phyloP scores from a whole-genome alignment of 768 basidiomycete species.

The Serendipita sp. region DNA sequence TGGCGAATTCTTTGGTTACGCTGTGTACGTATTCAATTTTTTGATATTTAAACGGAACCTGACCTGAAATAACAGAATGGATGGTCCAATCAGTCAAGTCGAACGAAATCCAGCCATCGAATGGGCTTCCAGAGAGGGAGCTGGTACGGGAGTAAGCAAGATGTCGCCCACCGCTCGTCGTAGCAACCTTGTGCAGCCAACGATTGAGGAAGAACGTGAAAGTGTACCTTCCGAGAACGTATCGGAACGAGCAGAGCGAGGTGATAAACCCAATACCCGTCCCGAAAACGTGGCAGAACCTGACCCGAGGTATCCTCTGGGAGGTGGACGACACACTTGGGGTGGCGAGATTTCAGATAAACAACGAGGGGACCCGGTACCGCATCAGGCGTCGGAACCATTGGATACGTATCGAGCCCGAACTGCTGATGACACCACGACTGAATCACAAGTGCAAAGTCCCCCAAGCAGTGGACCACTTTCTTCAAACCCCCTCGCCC shows the following conservation, averaged over 20 bases:
- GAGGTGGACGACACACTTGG: neutral
- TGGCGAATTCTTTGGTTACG: slow-evolving; percentile 90
- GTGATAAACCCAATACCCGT: neutral
- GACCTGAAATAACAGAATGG: slow-evolving; percentile 36
- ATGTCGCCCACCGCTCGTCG: neutral
- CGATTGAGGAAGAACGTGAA: slow-evolving; percentile 4
- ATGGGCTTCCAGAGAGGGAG: neutral
- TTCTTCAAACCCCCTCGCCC: neutral
- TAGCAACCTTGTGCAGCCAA: neutral
- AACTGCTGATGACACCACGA: neutral
- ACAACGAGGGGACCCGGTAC: neutral
- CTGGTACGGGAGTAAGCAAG: neutral
- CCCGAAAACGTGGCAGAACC: neutral
- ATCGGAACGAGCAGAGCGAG: neutral
- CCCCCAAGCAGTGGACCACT: neutral
- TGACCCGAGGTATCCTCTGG: neutral
- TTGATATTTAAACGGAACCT: neutral
- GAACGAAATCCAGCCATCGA: slow-evolving; percentile 5
- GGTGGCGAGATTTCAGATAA: neutral
- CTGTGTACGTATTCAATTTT: slow-evolving; percentile 33
- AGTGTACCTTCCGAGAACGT: neutral
- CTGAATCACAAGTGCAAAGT: neutral
- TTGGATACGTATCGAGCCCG: neutral
- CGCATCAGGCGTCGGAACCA: neutral
- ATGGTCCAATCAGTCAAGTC: slow-evolving; percentile 33